phyloP scores from a whole-genome alignment of 2,329 filamentous ascomycete genomes.

The Fusarium austroafricanum region DNA sequence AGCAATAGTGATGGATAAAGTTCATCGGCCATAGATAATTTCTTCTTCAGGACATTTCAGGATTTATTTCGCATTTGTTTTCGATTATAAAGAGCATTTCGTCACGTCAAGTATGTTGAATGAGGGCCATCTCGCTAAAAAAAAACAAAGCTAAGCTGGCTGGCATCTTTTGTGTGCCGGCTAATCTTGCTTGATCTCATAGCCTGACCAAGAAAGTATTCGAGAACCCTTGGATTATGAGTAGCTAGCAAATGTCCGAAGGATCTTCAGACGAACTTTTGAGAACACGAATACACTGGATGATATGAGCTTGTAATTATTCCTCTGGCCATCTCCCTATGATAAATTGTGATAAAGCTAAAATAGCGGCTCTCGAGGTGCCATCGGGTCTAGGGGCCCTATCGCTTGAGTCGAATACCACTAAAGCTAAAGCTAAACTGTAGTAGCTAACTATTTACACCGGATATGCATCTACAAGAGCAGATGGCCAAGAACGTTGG shows the following conservation, averaged over 20 bases:
- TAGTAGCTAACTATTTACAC: neutral
- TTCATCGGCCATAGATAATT: neutral
- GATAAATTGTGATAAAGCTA: neutral
- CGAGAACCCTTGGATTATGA: too few species aligned
- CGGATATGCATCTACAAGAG: constrained; percentile 24
- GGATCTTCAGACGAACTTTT: neutral
- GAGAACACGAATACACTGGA: neutral
- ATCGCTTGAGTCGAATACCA: neutral
- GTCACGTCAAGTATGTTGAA: too few species aligned
- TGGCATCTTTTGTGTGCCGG: too few species aligned
- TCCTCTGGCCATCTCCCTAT: neutral
- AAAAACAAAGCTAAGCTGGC: too few species aligned
- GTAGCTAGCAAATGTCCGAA: too few species aligned
- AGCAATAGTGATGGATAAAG: neutral
- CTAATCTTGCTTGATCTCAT: too few species aligned
- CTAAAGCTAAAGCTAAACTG: neutral
- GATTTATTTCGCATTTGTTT: neutral
- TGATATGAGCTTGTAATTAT: neutral
- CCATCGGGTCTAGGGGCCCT: too few species aligned
- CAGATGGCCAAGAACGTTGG: neutral
- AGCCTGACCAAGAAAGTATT: too few species aligned
- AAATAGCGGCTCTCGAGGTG: neutral
- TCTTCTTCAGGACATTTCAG: neutral
- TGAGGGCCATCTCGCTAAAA: too few species aligned
- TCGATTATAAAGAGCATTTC: too few species aligned